Conservation (phyloP, 805 yeast species). For the Candida quercuum region DNA sequence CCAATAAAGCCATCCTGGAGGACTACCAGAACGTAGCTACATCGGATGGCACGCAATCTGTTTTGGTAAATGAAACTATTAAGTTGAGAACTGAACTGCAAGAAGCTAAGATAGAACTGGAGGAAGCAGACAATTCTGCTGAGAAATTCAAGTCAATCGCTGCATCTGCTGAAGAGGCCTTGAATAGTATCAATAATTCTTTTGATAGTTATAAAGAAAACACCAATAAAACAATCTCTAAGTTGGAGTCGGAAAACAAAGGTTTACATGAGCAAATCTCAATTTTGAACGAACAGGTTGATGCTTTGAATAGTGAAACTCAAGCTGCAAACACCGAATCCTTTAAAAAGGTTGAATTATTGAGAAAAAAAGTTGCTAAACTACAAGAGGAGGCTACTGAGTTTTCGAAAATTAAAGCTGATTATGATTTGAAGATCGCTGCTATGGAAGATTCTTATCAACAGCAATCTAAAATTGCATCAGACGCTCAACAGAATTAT, state of each 20-base stretch:
- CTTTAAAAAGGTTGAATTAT: conserved; percentile 12
- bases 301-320: conserved; percentile 27
- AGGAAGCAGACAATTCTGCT: conserved; percentile 49
- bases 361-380: conserved; percentile 4
- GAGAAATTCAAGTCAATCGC: conserved; percentile 62
- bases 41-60: conserved; percentile 21
- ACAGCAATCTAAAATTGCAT: conserved; percentile 41
- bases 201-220: conserved; percentile 41
- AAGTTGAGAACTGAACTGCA: conserved; percentile 35
- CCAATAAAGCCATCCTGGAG: conserved; percentile 25
- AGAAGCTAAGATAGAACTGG: conserved; percentile 48
- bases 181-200: conserved; percentile 46
- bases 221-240: conserved; percentile 13
- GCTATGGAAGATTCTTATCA: conserved; percentile 32
- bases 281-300: conserved; percentile 27
- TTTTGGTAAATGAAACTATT: conserved; percentile 26
- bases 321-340: conserved; percentile 22
- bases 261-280: conserved; percentile 16
- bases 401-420: conserved; percentile 23
- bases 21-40: conserved; percentile 25
- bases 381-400: background rate
- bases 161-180: conserved; percentile 59
- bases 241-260: conserved; percentile 18
- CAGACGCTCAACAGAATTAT: conserved; percentile 47
- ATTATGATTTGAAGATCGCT: conserved; percentile 26